Base-by-base conservation (phyloP, 768 basidiomycete genomes). In the Gelatoporia subvermispora region DNA sequence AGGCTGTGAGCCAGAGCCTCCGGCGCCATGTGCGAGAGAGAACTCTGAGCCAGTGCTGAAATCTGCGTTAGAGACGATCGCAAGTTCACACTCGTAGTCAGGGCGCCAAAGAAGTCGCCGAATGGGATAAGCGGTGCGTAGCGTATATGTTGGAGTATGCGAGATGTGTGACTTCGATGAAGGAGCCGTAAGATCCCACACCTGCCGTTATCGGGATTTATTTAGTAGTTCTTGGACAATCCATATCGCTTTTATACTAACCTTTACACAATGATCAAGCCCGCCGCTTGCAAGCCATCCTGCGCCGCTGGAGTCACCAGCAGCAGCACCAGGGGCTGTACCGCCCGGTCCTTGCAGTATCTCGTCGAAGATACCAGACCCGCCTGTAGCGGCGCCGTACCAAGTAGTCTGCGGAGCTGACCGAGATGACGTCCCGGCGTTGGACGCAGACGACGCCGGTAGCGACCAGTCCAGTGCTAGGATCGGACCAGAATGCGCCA, bases 281-380 rank as follows among this genome's bases (percentile, higher is more conserved):
- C 88, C 85, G 11, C 83, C 87, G 45, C 85, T 90, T 4, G 81
- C 83, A 18, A 93, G 73, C 88, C 88, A 93, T 2, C 87, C 86
- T 2, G 55, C 55, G 5, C 65, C 62, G 8, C 61, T 60, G n/a
- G 25, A 40, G 3, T 62, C 60, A 1, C 47, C 24, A 2, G 38
- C 43, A 21, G 53, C n/a, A 1, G 20, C 40, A 4, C 51, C 46
- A n/a, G 47, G 39, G 4, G 50, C 24, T 9, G 48, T 38, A n/a
- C 35, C 53, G 45, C 41, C 46, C 17, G 41, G 45, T 45, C 41
- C 41, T 2, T 56, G 53, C 9, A 60, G n/a, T 3, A 56, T 51
- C 3, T 62, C 61, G 24, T 64, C 62, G 17, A 61, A 54, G 15
- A 59, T 48, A 8, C 58, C 58, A 21, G 48, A 42, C 9, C 57